Base-by-base conservation (phyloP, 305 asterid species). In the Fraxinus dipetala region DNA sequence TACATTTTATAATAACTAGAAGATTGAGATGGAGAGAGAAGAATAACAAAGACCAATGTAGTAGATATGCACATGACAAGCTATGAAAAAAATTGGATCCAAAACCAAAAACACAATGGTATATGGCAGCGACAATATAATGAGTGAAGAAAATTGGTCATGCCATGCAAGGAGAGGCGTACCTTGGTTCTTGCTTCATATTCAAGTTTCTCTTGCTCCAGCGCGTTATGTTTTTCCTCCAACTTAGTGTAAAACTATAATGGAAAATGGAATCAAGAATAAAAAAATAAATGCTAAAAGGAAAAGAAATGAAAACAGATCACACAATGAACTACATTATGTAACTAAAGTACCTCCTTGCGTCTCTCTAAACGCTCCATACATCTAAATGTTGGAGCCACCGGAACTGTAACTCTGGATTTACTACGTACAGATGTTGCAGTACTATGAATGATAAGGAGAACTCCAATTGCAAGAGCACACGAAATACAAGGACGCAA, bases 221-320 rank as follows among this genome's bases (percentile, higher is more conserved):
- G 80, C 2, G 99, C 98, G 88, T 87, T 92, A 87, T 93, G 99
- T 78, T 91, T 95, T 65, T 95, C 96, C 32, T 89, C 99, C 88
- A 95, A 86, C 89, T 95, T 94, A 9, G 89, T 75, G 82, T 94
- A 95, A 79, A 84, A 95, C 99, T 95, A 83, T 61, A 35, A 14
- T 9, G 40, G 28, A 65, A 65, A 14, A 73, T 56, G 51, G 77
- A 65, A n/a, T 9, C 13, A 35, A 76, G 32, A 14, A 70, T 48
- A 34, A 80, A 72, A 69, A 32, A 76, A 34, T 16, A 63, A 14
- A 28, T 20, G 11, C 59, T 14, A 28, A 28, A 31, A n/a, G 38
- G 6, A 81, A 76, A 76, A 11, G 51, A 56, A 22, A 30, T 35
- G 5, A 63, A 61, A 16, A 56, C 40, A 56, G 54, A 34, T 3